Percentiles rank a stretch among this genome's conserved stretches.
phyloP scores from a whole-genome alignment of 225 moss, liverwort and hornwort species.

The Bryum argenteum region DNA sequence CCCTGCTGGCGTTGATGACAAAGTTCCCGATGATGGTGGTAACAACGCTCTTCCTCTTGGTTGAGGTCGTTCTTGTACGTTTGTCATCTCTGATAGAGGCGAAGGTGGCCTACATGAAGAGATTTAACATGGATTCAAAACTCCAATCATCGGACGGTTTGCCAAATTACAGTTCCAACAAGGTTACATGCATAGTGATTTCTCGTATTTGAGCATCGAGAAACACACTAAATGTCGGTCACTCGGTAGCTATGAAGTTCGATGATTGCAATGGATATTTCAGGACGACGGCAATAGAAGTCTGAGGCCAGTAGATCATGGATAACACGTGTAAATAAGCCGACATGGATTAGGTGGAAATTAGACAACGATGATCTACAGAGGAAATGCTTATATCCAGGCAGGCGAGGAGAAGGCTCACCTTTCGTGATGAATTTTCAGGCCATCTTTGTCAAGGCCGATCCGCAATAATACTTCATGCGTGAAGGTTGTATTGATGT shows the following conservation, averaged over 20 bases:
- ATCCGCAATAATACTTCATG: constrained; percentile 51
- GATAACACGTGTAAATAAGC: background rate
- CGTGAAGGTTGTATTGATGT: constrained; percentile 16
- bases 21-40: background rate
- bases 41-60: constrained; percentile 26
- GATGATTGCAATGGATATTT: too few species aligned
- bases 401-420: background rate
- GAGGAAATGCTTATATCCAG: rapidly evolving
- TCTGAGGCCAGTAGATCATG: too few species aligned
- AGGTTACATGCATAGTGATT: background rate
- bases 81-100: constrained; percentile 2
- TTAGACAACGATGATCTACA: background rate
- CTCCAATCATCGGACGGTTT: background rate
- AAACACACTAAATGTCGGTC: too few species aligned
- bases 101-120: background rate
- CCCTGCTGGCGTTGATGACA: background rate
- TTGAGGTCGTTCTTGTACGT: constrained; percentile 33
- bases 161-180: background rate
- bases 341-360: background rate
- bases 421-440: constrained; percentile 46
- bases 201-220: too few species aligned
- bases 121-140: background rate
- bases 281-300: too few species aligned
- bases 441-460: constrained; percentile 43
- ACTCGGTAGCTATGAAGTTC: too few species aligned